Base-by-base conservation (phyloP, 2,329 filamentous ascomycete genomes). In the Aspergillus japonicus region DNA sequence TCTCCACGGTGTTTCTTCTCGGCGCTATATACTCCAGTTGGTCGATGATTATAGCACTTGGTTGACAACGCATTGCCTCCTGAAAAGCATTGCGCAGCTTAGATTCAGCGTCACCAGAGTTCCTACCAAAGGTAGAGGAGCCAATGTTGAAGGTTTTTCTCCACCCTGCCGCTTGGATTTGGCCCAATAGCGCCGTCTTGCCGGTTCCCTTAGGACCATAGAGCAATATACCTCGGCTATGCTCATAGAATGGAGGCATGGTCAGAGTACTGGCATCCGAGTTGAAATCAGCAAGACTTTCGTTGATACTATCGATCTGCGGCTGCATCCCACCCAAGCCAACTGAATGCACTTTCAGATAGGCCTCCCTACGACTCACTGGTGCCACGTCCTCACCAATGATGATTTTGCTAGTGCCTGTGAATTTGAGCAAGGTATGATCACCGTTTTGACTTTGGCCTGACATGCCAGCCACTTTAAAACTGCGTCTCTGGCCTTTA, bases 131-230 rank as follows among this genome's bases (percentile, higher is more conserved):
- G 10, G 69, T 67, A 6, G 75, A 73, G 23, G 71, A 71, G 16
- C 73, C 71, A 52, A 76, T 67, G 54, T 64, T 83, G 64, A 89
- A 83, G 1, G 92, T 85, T 47, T 84, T 85, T 23, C 85, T 86
- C 90, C 92, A 96, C 59, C 82, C 83, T 0, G 87, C 85, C 6
- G 80, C 82, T 8, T 87, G 84, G 21, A 97, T 81, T 33, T 85
- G 84, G 16, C 88, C 75, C 1, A 97, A 78, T 0, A 97, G 80
- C 64, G 89, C 82, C 0, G 87, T 89, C 77, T 97, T 97, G 24
- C 94, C 94, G 0, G 91, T 96, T 11, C 94, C 93, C 62, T 86
- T 85, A 19, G 90, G 88, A 14, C 94, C 94, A 71, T 96, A 88
- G 4, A 97, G 80, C 24, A 95, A 82, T 39, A 95, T 83, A 0